phyloP scores from a whole-genome alignment of 2,329 filamentous ascomycete species.

The Hypomyces perniciosus region DNA sequence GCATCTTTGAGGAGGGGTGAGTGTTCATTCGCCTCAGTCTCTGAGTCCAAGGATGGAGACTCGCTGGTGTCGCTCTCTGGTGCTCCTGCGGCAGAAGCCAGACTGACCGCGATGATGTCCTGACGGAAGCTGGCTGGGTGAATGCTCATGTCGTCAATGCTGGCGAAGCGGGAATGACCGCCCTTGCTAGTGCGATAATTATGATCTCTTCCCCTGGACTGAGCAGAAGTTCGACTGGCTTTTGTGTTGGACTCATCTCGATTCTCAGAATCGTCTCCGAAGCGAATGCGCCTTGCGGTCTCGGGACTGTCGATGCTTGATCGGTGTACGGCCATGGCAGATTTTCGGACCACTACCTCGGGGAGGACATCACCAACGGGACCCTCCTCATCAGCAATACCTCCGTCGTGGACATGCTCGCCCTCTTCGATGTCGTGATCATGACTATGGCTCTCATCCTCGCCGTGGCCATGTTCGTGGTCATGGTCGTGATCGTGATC shows the following conservation, averaged over 20 bases:
- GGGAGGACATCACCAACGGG: conserved; percentile 57
- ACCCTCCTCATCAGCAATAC: conserved; percentile 49
- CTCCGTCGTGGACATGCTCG: conserved; percentile 34
- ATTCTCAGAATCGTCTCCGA: conserved; percentile 25
- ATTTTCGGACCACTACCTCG: conserved; percentile 52
- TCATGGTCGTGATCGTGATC: conserved; percentile 26
- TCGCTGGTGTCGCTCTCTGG: conserved; percentile 49
- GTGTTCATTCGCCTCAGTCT: conserved; percentile 38
- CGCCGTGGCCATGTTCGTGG: conserved; percentile 30
- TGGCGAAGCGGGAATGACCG: conserved; percentile 54
- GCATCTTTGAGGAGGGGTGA: conserved; percentile 42
- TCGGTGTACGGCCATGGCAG: conserved; percentile 23
- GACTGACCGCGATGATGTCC: conserved; percentile 82
- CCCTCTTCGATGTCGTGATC: conserved; percentile 45
- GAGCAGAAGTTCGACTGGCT: conserved; percentile 25
- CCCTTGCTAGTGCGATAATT: conserved; percentile 42
- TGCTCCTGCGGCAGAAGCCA: conserved; percentile 46
- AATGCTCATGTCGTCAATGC: conserved; percentile 70
- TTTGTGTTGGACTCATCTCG: conserved; percentile 24
- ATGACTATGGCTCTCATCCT: conserved; percentile 18
- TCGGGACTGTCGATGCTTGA: conserved; percentile 28
- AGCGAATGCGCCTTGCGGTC: conserved; percentile 34
- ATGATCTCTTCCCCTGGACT: conserved; percentile 35
- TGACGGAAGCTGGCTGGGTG: conserved; percentile 87
- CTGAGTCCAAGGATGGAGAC: conserved; percentile 36